These are phyloP conservation scores for Cochlearia excelsa DNA, from an alignment of 345 rosid species.

Conservation along the genomic window DNA sequence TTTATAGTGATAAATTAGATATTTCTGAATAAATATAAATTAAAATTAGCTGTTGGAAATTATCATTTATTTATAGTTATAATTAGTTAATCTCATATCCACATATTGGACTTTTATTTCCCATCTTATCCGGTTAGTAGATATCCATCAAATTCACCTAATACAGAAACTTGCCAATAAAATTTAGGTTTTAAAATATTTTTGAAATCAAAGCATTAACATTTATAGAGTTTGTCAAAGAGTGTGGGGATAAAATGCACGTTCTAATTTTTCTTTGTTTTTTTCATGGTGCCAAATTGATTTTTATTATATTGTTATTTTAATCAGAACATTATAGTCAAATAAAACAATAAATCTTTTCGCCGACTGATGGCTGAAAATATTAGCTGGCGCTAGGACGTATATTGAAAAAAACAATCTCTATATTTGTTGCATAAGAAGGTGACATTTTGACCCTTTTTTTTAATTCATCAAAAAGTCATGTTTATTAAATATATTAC, in stretches of 20 bases:
- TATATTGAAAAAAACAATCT: constrained; percentile 21
- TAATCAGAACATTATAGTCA: constrained; percentile 13
- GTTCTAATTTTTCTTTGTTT: no score
- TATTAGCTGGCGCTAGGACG: constrained; percentile 41
- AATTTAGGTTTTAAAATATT: not conserved
- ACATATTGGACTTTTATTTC: constrained; percentile 6
- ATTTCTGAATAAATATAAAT: not conserved
- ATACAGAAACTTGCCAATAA: not conserved
- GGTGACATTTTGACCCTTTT: constrained; percentile 40
- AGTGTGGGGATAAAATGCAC: no score
- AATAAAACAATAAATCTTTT: constrained; percentile 12
- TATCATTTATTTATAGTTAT: not conserved
- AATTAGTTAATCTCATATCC: not conserved
- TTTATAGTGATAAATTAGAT: not conserved
- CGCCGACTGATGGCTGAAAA: constrained; percentile 39
- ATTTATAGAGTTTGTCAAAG: not conserved
- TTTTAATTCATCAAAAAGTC: constrained; percentile 23
- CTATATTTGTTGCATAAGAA: constrained; percentile 29
- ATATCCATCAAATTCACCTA: constrained; percentile 17
- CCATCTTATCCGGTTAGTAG: constrained; percentile 18
- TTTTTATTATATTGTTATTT: constrained; percentile 4
- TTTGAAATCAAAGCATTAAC: constrained; percentile 1
- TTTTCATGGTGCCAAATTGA: not conserved
- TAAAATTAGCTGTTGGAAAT: constrained; percentile 6
- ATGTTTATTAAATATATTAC: constrained; percentile 33